A percentile compares a stretch with the other conserved stretches of the same genome.
phyloP scores from a whole-genome alignment of 1,139 yeast species.

The Scheffersomyces titani region DNA sequence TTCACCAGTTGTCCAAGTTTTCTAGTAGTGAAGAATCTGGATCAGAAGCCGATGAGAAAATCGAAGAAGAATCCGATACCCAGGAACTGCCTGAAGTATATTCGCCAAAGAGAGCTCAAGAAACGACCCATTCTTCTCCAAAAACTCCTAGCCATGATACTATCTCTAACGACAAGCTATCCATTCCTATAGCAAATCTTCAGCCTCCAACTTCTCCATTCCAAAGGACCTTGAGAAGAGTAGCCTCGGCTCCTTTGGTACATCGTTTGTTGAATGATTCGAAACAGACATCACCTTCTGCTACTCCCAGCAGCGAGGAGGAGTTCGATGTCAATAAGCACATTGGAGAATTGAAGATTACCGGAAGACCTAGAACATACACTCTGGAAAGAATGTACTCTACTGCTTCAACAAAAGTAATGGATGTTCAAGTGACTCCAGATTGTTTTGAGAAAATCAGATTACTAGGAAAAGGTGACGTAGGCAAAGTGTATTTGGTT shows the following conservation, averaged over 20 bases:
- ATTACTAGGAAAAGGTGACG: constrained; percentile 93
- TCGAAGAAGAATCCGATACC: constrained; percentile 2
- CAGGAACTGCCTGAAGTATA: constrained; percentile 1
- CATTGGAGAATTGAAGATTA: constrained; percentile 53
- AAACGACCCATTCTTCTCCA: constrained; percentile 1
- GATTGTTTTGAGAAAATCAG: constrained; percentile 86
- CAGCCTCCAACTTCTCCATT: constrained; percentile 33
- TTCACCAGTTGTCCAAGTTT: constrained; percentile 11
- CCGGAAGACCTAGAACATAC: constrained; percentile 50
- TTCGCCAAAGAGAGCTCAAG: constrained; percentile 6
- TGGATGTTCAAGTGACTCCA: constrained; percentile 82
- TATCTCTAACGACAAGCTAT: not conserved
- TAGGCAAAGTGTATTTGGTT: constrained; percentile 92
- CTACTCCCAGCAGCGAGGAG: constrained; percentile 10
- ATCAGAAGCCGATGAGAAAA: constrained; percentile 4
- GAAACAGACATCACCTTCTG: constrained; percentile 1
- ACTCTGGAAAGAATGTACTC: constrained; percentile 69
- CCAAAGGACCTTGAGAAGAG: constrained; percentile 64
- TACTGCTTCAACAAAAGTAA: constrained; percentile 67
- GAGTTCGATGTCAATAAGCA: constrained; percentile 49
- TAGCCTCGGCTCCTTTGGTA: constrained; percentile 79
- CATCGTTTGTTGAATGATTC: constrained; percentile 36
- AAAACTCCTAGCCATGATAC: constrained; percentile 7
- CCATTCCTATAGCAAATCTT: constrained; percentile 1
- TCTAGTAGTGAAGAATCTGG: constrained; percentile 13